Evolutionary conservation across 805 yeast species (phyloP), one percentile per base, ranked within the genome.

Genomic region (Yamadazyma endophytica): DNA sequence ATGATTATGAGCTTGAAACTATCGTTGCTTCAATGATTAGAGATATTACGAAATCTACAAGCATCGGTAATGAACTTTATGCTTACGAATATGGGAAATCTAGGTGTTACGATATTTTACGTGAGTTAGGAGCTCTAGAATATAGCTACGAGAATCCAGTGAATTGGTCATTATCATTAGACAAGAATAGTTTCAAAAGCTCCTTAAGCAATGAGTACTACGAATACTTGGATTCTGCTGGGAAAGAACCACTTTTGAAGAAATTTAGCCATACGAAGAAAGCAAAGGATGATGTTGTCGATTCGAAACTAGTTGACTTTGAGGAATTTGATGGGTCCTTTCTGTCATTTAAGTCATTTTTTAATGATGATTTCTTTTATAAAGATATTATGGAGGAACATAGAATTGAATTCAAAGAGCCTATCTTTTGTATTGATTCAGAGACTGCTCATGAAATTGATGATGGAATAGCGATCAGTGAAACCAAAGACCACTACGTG

Each of bases 371-470:
- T 28, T 53, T 63, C 22, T 47, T 49, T 33, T 33, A 28, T 1
- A 21, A 34, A 2, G 72, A 65, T 36, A 67, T 68, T 0, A 33
- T 56, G 29, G 33, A 35, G 29, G 2, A 14, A 17, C 2, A 37
- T 51, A 58, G 82, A 43, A 42, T 42, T n/a, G 65, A 66, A 17
- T 73, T 68, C 41, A 57, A 67, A 26, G 47, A 70, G 9, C 70
- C 74, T 0, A 78, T 88, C 2, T 90, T 77, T 52, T 88, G 97
- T 56, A 86, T 90, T 36, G 98, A 92, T 57, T 69, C 81, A 3
- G 74, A 64, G 3, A 69, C 68, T 24, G 95, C 97, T 0, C 81
- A 82, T 43, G 97, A 92, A 54, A 82, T 92, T 37, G 98, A 90
- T 55, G 98, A 90, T 56, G 98, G 97, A 28, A 68, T 90, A 17